phyloP scores from a whole-genome alignment of 306 rosid species.

The Notholithocarpus densiflorus region DNA sequence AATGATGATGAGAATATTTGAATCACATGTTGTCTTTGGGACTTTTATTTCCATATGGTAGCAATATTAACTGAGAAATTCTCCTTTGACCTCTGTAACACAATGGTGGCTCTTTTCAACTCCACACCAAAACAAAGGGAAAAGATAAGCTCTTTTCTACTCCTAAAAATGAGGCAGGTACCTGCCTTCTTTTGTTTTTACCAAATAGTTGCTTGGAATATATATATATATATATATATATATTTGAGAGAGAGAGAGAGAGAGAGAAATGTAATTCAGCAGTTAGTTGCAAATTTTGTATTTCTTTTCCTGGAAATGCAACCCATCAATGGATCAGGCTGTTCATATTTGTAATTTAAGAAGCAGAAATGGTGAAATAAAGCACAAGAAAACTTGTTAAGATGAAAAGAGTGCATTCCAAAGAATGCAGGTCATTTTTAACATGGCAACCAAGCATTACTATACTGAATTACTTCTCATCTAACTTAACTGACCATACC shows the following conservation, averaged over 20 bases:
- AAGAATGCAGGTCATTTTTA: not conserved
- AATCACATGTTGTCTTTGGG: too few relatives aligned
- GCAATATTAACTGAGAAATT: not conserved
- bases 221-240: too few relatives aligned
- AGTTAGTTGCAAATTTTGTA: not conserved
- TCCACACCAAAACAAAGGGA: not conserved
- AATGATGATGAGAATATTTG: too few relatives aligned
- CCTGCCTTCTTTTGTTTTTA: not conserved
- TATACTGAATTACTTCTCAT: not conserved
- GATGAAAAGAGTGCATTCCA: too few relatives aligned
- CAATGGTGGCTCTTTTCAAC: not conserved
- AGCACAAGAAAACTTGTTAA: too few relatives aligned
- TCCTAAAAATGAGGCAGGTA: not conserved
- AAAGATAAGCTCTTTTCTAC: not conserved
- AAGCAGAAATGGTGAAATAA: not conserved
- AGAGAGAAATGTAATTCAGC: too few relatives aligned
- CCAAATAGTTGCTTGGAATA: too few relatives aligned
- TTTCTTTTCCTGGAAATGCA: not conserved
- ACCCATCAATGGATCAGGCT: not conserved
- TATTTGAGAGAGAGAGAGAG: too few relatives aligned
- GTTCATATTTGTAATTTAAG: not conserved
- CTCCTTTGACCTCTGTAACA: not conserved
- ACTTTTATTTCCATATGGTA: too few relatives aligned
- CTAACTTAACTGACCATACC: not conserved
- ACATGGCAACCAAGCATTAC: not conserved